Evolutionary conservation across 106 monocot genomes (phyloP), one percentile per base, ranked within the genome.

Genomic region (Alisma plantagoaquatica): DNA sequence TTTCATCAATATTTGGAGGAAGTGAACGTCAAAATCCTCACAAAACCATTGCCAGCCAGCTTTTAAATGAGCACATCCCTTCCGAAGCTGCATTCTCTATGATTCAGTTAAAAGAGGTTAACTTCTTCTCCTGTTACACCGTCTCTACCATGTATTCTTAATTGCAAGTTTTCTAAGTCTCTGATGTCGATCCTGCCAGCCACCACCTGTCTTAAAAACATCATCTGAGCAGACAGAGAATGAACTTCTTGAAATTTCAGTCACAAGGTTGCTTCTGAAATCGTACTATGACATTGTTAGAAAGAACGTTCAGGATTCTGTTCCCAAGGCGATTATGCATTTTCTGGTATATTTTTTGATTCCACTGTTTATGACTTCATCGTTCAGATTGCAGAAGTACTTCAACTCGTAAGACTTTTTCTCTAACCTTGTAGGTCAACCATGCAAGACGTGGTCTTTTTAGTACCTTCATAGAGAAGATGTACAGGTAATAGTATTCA

Each of bases 271-370:
- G 55, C 55, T 55, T 21, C 33, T 55, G 3, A 17, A 35, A 17
- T 55, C 55, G 17, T 55, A 55, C 21, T 55, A 55, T 32, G 55
- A 55, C 23, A 55, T 55, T 29, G 55, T 55, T 14, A 31, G 55
- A 2, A 35, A 55, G 55, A 55, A 35, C 16, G 38, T 32, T 9
- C 31, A 55, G 15, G 55, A 55, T 23, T 55, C 55, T 18, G 55
- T 55, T 35, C 55, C 55, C 10, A 55, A 55, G 23, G 55, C 55
- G 23, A 33, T 55, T 35, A 55, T 55, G 55, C 55, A 55, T 19
- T 55, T 55, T 21, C 55, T 55, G 55, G 55, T 55, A 21, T 15
- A 3, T 44, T 15, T n/a, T n/a, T n/a, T n/a, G n/a, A n/a, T n/a
- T n/a, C n/a, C n/a, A n/a, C n/a, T n/a, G n/a, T n/a, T n/a, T n/a